Base-by-base conservation (phyloP, 2,329 filamentous ascomycete genomes). In the Ophiostoma populinum region DNA sequence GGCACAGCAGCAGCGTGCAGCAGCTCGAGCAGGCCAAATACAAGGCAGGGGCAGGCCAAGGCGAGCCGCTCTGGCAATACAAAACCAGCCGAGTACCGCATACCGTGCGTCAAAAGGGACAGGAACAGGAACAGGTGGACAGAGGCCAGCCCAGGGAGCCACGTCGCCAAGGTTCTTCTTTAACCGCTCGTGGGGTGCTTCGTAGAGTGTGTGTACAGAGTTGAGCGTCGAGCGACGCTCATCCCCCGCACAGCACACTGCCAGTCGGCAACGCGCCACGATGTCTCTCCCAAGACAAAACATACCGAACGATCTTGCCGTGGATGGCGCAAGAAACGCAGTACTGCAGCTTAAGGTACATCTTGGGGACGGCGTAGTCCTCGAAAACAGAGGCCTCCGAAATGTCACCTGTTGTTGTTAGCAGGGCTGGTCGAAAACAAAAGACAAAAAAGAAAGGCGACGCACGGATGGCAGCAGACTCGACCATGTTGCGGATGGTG, bases 321-420 rank as follows among this genome's bases (percentile, higher is more conserved):
- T 98, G 90, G 52, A 98, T 98, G 59, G 90, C 90, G 70, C 90
- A 98, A 66, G 87, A 95, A 60, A 98, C 90, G 66, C 90, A 98
- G 83, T 98, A 98, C 74, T 98, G 90, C 63, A 98, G 80, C 80
- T 98, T 98, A 69, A 98, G 74, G 82, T 98, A 98, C 92, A 98
- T 98, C 82, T 98, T 98, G 68, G 90, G 90, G 58, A 98, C 87
- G 53, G 85, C 86, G 75, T 98, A 98, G 72, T 98, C 90, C 57
- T 80, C 65, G 70, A 95, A 98, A 66, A 98, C 90, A 57, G 90
- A 95, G 58, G 92, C 90, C 63, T 98, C 90, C 51, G 86, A 94
- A 70, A 98, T 98, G 83, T 98, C 90, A 85, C 90, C 90, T 95
- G 57, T 7, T 2, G 5, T n/a, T 24, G 39, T 42, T 29, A 40